A percentile compares a stretch with the other conserved stretches of the same genome.
Evolutionary conservation across 192 early-diverging fungal species (phyloP).

Genomic region (Oehlia diaphana): DNA sequence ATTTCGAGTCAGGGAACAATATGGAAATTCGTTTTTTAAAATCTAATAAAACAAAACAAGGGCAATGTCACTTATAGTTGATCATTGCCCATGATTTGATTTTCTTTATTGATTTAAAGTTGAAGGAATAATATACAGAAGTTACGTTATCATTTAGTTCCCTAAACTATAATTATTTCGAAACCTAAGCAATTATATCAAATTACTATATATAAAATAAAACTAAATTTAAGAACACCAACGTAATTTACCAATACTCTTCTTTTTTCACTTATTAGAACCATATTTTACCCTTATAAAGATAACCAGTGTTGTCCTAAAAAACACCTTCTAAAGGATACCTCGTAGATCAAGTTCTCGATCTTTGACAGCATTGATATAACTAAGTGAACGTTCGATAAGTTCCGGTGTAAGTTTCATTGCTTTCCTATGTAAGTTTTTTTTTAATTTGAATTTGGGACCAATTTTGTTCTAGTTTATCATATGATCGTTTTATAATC

Average conservation of each 20-base stretch:
- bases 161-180: not conserved
- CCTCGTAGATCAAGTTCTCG: constrained; percentile 88
- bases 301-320: not conserved
- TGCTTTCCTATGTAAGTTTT: too few relatives aligned
- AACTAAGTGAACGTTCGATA: constrained; percentile 62
- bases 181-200: too few relatives aligned
- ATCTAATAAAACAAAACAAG: not conserved
- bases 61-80: constrained; percentile 13
- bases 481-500: not conserved
- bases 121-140: not conserved
- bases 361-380: constrained; percentile 87
- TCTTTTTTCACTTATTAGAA: not conserved
- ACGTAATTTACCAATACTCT: not conserved
- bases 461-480: not conserved
- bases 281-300: not conserved
- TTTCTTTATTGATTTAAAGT: not conserved
- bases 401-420: constrained; percentile 83
- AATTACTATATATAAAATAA: not conserved
- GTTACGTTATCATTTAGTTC: not conserved
- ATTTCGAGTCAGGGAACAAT: constrained; percentile 34
- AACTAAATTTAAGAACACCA: not conserved
- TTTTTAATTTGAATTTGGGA: too few relatives aligned
- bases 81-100: constrained; percentile 3
- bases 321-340: constrained; percentile 40
- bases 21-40: not conserved